A percentile compares a stretch with the other conserved stretches of the same genome.
phyloP scores from a whole-genome alignment of 495 filamentous ascomycete species.

The Penicillium ucsense region DNA sequence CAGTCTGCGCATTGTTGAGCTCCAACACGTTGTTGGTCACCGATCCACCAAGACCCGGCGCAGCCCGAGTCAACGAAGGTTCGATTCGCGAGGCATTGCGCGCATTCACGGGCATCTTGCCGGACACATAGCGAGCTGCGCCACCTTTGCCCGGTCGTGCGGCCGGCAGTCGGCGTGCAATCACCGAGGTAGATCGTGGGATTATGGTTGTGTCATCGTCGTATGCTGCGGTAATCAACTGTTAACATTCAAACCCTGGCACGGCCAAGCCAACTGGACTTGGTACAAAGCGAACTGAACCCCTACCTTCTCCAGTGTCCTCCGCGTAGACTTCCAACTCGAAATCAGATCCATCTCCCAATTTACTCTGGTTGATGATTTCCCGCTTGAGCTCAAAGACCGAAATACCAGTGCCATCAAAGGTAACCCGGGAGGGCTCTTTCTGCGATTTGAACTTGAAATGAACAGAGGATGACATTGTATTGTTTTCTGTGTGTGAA shows the following conservation, averaged over 20 bases:
- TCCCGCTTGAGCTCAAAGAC: conserved; percentile 98
- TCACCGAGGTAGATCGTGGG: conserved; percentile 83
- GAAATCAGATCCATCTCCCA: conserved; percentile 97
- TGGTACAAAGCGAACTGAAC: not conserved
- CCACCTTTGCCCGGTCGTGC: conserved; percentile 70
- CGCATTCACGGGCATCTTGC: conserved; percentile 88
- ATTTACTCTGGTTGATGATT: conserved; percentile 85
- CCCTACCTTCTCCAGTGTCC: conserved; percentile 78
- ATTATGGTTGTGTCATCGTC: conserved; percentile 96
- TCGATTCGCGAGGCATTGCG: conserved; percentile 73
- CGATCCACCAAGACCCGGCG: conserved; percentile 28
- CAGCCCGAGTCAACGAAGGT: conserved; percentile 40
- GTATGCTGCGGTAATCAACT: conserved; percentile 54
- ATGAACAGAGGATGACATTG: conserved; percentile 96
- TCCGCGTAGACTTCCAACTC: conserved; percentile 88
- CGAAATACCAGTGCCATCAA: conserved; percentile 96
- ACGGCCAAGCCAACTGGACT: not conserved
- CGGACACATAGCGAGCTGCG: conserved; percentile 91
- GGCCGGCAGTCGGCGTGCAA: conserved; percentile 80
- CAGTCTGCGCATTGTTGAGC: conserved; percentile 65
- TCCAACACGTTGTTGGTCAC: conserved; percentile 47
- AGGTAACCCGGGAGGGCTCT: conserved; percentile 86
- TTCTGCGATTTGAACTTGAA: conserved; percentile 99
- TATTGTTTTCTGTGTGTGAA: conserved; percentile 38
- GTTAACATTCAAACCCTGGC: not conserved